Percentiles rank a stretch among this genome's conserved stretches.
These are phyloP conservation scores for Carex arenaria DNA, from an alignment of 202 grass and related monocot species.

Conservation along the genomic window DNA sequence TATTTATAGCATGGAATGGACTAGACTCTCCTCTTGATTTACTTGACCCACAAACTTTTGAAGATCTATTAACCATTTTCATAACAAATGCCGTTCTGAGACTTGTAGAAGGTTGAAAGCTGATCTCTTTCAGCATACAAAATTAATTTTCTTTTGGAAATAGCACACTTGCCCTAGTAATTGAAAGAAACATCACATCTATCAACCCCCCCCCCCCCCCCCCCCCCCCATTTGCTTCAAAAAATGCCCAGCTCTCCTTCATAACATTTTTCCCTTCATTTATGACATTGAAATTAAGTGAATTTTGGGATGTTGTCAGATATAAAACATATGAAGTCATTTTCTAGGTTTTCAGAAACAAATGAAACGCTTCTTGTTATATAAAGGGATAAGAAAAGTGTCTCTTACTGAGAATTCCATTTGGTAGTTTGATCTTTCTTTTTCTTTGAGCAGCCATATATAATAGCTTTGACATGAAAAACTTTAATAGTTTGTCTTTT, in stretches of 20 bases:
- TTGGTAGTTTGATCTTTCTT: neutral
- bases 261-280: neutral
- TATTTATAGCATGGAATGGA: constrained; percentile 95
- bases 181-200: neutral
- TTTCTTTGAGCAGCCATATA: neutral
- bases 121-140: neutral
- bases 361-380: neutral
- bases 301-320: neutral
- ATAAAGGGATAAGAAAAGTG: neutral
- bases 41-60: constrained; percentile 75
- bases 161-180: neutral
- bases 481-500: no score
- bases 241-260: neutral
- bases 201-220: no score
- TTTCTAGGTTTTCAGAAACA: neutral
- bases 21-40: constrained; percentile 74
- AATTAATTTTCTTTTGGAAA: neutral
- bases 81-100: constrained; percentile 82
- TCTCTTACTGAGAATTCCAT: neutral
- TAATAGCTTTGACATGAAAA: neutral
- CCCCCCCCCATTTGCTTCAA: neutral
- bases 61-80: constrained; percentile 88
- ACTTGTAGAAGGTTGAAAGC: constrained; percentile 68
- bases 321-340: neutral
- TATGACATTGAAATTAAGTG: neutral